Evolutionary conservation across 257 asterid genomes (phyloP).

Genomic region (Nicotiana paniculata): DNA sequence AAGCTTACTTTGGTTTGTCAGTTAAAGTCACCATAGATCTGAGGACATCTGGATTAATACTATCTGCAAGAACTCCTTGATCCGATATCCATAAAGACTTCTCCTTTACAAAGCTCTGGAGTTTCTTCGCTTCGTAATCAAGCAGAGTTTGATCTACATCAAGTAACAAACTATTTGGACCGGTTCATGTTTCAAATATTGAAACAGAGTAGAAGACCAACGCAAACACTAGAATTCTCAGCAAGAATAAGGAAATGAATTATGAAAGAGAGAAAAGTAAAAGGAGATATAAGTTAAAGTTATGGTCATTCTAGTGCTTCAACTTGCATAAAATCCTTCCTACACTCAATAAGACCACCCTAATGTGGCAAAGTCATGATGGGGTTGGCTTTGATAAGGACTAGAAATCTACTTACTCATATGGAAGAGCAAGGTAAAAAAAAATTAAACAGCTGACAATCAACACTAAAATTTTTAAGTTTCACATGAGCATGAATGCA

Average conservation of each 20-base stretch:
- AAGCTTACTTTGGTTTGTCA: conserved; percentile 53
- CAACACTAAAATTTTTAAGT: not conserved
- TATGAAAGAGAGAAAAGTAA: not conserved
- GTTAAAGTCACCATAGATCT: conserved; percentile 73
- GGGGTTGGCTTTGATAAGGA: not conserved
- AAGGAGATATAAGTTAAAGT: not conserved
- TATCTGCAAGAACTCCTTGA: conserved; percentile 71
- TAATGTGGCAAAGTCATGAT: not conserved
- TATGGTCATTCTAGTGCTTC: not conserved
- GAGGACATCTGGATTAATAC: conserved; percentile 72
- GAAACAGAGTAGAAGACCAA: not conserved
- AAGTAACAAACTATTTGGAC: not conserved
- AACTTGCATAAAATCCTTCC: not conserved
- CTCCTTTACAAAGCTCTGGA: conserved; percentile 84
- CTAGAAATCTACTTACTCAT: not conserved
- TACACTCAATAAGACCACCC: not conserved
- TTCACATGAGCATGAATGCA: not conserved
- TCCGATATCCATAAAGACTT: conserved; percentile 64
- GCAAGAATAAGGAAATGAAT: not conserved
- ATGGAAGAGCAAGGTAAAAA: not conserved
- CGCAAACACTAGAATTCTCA: not conserved
- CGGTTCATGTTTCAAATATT: not conserved
- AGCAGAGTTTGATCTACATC: conserved; percentile 67
- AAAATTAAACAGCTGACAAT: not conserved
- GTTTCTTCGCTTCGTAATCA: conserved; percentile 74